These are phyloP conservation scores for Arthroderma uncinatum DNA, from an alignment of 2,329 filamentous ascomycete species.

Conservation along the genomic window DNA sequence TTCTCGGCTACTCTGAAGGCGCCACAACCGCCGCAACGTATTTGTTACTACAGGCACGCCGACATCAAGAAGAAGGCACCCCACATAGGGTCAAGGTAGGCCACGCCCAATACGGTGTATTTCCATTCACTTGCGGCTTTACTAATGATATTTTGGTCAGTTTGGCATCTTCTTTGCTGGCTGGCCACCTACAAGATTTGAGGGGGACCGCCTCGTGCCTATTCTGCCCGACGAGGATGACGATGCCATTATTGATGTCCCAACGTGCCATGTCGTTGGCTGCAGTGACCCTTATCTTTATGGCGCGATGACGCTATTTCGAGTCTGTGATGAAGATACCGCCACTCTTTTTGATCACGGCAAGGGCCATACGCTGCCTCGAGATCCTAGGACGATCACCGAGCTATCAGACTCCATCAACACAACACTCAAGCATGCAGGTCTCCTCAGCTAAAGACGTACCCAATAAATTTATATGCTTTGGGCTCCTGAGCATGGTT, in stretches of 20 bases:
- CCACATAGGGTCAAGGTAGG: background rate
- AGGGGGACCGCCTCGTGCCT: constrained; percentile 10
- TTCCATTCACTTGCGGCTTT: no score
- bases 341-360: constrained; percentile 37
- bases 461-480: no score
- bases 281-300: constrained; percentile 32
- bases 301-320: constrained; percentile 33
- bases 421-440: no score
- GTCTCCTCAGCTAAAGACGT: no score
- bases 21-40: background rate
- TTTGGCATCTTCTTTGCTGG: constrained; percentile 6
- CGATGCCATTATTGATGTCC: constrained; percentile 17
- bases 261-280: constrained; percentile 25
- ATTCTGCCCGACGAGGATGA: constrained; percentile 16
- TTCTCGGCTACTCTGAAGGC: no score
- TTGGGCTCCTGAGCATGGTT: no score
- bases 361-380: constrained; percentile 35
- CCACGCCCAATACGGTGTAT: background rate
- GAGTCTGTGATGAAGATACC: constrained; percentile 34
- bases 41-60: background rate
- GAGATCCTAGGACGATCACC: constrained; percentile 23
- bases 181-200: constrained; percentile 1
- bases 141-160: background rate
- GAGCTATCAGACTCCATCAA: constrained; percentile 19
- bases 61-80: background rate